Evolutionary conservation across 148 eudicot genomes (phyloP).

Genomic region (Pharnaceum exiguum): DNA sequence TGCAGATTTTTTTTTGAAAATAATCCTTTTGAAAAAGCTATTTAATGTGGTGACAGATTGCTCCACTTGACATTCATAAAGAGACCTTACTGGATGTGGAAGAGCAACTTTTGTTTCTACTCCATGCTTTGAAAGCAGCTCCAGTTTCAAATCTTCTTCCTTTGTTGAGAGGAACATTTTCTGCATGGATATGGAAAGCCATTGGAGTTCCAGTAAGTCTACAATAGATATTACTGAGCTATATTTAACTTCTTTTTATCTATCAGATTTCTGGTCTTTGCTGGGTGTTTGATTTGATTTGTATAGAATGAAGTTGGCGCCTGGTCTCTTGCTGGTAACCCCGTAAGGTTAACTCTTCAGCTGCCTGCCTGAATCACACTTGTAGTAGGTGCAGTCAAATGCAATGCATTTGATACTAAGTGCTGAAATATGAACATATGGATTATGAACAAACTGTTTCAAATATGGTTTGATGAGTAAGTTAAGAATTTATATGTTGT

Average conservation of each 20-base stretch:
- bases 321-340: too few species aligned
- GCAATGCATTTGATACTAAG: too few species aligned
- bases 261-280: background rate
- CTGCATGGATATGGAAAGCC: slow-evolving; percentile 71
- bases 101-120: slow-evolving; percentile 75
- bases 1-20: background rate
- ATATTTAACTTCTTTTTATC: background rate
- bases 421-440: too few species aligned
- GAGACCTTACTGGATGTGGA: slow-evolving; percentile 66
- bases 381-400: too few species aligned
- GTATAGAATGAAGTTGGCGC: too few species aligned
- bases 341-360: too few species aligned
- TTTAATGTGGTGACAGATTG: slow-evolving; percentile 47
- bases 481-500: too few species aligned
- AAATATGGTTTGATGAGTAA: too few species aligned
- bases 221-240: background rate
- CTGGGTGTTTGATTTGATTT: too few species aligned
- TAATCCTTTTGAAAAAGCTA: background rate
- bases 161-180: slow-evolving; percentile 62
- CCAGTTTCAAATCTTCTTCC: slow-evolving; percentile 43
- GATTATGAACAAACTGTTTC: too few species aligned
- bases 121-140: slow-evolving; percentile 52
- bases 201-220: slow-evolving; percentile 74
- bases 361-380: too few species aligned
- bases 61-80: slow-evolving; percentile 72